Conservation (phyloP, 768 basidiomycete species). For the Crucibulum laeve region DNA sequence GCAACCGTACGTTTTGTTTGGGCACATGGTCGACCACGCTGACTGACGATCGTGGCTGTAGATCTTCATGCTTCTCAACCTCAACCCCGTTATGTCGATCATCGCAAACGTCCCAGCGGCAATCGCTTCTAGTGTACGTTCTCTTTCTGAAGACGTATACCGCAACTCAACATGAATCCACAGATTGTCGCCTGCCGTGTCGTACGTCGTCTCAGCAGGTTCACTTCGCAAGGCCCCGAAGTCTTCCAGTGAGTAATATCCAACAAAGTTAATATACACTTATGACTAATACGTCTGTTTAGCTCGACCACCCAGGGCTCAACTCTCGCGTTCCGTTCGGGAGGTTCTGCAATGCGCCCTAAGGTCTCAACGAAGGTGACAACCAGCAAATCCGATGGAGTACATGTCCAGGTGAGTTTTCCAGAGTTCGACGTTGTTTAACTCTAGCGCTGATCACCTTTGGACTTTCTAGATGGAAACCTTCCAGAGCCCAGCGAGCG, state of each 20-base stretch:
- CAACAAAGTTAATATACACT: background rate
- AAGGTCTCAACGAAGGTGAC: slow-evolving; percentile 28
- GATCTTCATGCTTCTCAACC: slow-evolving; percentile 62
- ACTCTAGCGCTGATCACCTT: slow-evolving; percentile 2
- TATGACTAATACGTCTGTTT: slow-evolving; percentile 5
- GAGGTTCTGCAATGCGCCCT: slow-evolving; percentile 17
- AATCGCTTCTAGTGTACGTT: slow-evolving; percentile 56
- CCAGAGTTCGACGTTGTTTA: slow-evolving; percentile 5
- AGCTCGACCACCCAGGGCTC: slow-evolving; percentile 43
- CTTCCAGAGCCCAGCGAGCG: slow-evolving; percentile 44
- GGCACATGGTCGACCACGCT: no score
- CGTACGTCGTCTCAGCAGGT: slow-evolving; percentile 64
- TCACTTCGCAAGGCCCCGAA: slow-evolving; percentile 42
- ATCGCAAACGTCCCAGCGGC: slow-evolving; percentile 73
- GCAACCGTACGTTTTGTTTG: slow-evolving; percentile 56
- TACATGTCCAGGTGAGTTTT: slow-evolving; percentile 54
- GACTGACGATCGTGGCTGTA: no score
- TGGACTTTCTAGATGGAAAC: slow-evolving; percentile 55
- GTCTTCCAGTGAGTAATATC: slow-evolving; percentile 45
- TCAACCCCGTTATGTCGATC: slow-evolving; percentile 72
- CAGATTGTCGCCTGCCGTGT: slow-evolving; percentile 60
- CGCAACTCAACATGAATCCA: background rate
- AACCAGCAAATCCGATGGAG: slow-evolving; percentile 36
- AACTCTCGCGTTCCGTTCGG: slow-evolving; percentile 56
- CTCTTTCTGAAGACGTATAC: background rate